Percentiles rank a stretch among this genome's conserved stretches.
Evolutionary conservation across 345 rosid genomes (phyloP).

Genomic region (Moricandia arvensis): DNA sequence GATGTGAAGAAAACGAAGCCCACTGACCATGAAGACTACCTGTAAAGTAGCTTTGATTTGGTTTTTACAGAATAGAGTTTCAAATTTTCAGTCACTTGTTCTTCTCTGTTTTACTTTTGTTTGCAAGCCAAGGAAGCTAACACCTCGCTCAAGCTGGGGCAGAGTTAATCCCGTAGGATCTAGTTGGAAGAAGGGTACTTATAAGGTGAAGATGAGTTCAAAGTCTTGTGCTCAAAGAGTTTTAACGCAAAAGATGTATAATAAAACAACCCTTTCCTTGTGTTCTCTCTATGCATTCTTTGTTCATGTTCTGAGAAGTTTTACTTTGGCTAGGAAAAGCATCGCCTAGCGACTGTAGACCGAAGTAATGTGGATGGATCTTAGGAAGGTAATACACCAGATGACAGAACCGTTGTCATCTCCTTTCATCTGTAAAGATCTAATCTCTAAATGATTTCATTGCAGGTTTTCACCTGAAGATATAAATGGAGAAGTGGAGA

Average conservation of each 20-base stretch:
- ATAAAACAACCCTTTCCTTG: not conserved
- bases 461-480: not conserved
- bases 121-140: not conserved
- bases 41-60: not conserved
- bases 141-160: not conserved
- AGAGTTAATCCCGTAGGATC: not conserved
- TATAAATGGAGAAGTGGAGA: not conserved
- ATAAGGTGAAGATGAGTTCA: not conserved
- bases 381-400: not conserved
- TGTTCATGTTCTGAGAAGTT: not conserved
- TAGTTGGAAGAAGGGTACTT: not conserved
- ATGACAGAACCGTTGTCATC: not conserved
- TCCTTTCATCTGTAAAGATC: not conserved
- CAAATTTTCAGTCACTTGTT: not conserved
- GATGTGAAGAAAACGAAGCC: not conserved
- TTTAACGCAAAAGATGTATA: conserved; percentile 8
- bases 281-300: not conserved
- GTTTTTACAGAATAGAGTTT: not conserved
- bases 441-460: not conserved
- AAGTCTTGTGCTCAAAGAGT: conserved; percentile 7
- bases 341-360: not conserved
- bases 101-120: not conserved
- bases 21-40: not conserved
- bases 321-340: conserved; percentile 11
- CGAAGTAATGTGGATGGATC: conserved; percentile 3